A percentile compares a stretch with the other conserved stretches of the same genome.
Evolutionary conservation across 768 basidiomycete genomes (phyloP).

Genomic region (Leccinum ochraceum): DNA sequence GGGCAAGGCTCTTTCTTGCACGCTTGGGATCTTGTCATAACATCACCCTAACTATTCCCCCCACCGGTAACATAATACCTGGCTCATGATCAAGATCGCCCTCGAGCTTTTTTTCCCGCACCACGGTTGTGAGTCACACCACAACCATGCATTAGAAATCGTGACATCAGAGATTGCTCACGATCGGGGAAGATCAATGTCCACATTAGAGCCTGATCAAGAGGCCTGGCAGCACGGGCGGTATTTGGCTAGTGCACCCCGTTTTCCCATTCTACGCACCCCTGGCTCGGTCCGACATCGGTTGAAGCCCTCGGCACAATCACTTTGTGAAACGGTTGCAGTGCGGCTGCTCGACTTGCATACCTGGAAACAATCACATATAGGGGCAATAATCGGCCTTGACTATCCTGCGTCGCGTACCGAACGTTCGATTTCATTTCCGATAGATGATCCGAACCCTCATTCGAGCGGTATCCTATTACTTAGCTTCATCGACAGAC

Average conservation of each 20-base stretch:
- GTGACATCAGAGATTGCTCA: not conserved
- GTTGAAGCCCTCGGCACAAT: not conserved
- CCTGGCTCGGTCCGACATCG: not conserved
- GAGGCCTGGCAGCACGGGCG: not conserved
- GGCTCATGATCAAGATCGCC: not conserved
- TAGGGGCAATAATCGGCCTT: not conserved
- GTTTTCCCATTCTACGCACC: no score
- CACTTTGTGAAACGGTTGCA: not conserved
- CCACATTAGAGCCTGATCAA: not conserved
- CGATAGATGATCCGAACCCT: not conserved
- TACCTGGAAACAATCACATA: not conserved
- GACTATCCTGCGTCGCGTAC: not conserved
- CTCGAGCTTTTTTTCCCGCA: not conserved
- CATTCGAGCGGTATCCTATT: conserved; percentile 28
- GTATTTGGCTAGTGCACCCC: no score
- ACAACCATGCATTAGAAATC: not conserved
- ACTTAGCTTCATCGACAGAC: conserved; percentile 21
- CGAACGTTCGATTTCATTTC: not conserved
- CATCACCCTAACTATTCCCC: no score
- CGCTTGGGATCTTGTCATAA: no score
- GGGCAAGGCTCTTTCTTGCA: no score
- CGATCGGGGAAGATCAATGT: not conserved
- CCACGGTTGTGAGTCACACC: not conserved
- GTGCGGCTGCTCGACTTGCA: not conserved
- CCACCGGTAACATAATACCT: no score